phyloP scores from a whole-genome alignment of 2,329 filamentous ascomycete genomes.

The Akanthomyces muscarius region DNA sequence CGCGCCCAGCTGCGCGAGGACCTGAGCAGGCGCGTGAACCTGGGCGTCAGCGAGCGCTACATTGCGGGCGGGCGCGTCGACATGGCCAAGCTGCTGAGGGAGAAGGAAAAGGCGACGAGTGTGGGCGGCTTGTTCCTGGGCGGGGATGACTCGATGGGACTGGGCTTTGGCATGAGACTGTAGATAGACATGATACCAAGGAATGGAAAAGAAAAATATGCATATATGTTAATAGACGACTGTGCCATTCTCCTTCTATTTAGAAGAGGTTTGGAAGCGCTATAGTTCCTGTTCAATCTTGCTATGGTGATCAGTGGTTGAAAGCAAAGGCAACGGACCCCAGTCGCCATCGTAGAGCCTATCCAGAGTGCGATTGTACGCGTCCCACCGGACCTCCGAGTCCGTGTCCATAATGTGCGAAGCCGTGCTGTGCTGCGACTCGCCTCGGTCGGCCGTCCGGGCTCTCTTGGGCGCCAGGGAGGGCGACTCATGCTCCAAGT shows the following conservation, averaged over 20 bases:
- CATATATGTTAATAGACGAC: background rate
- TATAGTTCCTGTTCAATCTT: constrained; percentile 32
- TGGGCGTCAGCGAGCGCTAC: constrained; percentile 84
- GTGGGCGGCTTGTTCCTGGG: constrained; percentile 34
- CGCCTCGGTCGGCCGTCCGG: background rate
- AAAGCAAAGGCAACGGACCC: constrained; percentile 32
- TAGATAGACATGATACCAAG: background rate
- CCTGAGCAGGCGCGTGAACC: constrained; percentile 70
- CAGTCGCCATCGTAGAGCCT: constrained; percentile 29
- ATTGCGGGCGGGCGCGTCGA: constrained; percentile 82
- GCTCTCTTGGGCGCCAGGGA: background rate
- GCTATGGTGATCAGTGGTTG: constrained; percentile 32
- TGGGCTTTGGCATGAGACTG: constrained; percentile 17
- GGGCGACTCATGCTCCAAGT: background rate
- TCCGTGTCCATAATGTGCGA: constrained; percentile 20
- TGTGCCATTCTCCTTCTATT: too few relatives aligned
- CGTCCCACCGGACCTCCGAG: constrained; percentile 29
- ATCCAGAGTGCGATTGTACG: constrained; percentile 32
- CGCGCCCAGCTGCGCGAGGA: constrained; percentile 69
- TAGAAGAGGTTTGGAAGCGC: constrained; percentile 1
- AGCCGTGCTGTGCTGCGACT: constrained; percentile 16
- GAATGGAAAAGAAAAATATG: background rate
- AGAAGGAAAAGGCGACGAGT: constrained; percentile 45
- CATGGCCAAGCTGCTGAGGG: constrained; percentile 64
- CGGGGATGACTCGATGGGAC: constrained; percentile 61